Conservation (phyloP, 129 eudicot genomes). For the Artemisia annua region DNA sequence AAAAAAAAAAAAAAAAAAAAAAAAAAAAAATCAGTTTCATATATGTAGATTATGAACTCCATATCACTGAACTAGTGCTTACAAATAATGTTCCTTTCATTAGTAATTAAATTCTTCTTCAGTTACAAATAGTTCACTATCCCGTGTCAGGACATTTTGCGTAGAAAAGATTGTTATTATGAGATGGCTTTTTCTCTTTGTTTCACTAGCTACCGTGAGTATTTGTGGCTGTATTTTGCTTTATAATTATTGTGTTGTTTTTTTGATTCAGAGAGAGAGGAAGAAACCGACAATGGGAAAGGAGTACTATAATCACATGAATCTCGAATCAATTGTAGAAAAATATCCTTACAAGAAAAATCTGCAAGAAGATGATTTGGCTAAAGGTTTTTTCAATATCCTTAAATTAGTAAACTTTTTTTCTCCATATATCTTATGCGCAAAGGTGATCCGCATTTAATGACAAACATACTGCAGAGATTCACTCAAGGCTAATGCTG, state of each 20-base stretch:
- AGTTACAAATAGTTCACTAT: too few relatives aligned
- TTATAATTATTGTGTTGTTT: too few relatives aligned
- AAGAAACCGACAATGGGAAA: slow-evolving; percentile 86
- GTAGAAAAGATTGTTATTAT: not conserved
- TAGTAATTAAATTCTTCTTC: too few relatives aligned
- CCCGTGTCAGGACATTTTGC: too few relatives aligned
- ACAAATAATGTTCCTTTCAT: too few relatives aligned
- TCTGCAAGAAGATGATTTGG: slow-evolving; percentile 66
- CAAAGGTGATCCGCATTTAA: slow-evolving; percentile 12
- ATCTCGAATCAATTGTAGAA: slow-evolving; percentile 79
- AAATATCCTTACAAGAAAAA: slow-evolving; percentile 86
- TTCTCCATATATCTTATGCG: not conserved
- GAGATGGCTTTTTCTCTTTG: not conserved
- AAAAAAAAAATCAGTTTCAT: too few relatives aligned
- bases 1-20: too few relatives aligned
- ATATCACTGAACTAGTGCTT: too few relatives aligned
- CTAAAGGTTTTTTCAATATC: slow-evolving; percentile 54
- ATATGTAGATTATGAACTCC: too few relatives aligned
- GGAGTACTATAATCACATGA: slow-evolving; percentile 86
- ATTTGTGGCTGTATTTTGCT: not conserved
- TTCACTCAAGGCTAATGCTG: slow-evolving; percentile 75
- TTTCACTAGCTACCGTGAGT: not conserved
- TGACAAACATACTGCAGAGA: slow-evolving; percentile 50
- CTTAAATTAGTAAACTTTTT: slow-evolving; percentile 8
- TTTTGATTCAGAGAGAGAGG: slow-evolving; percentile 64